Evolutionary conservation across 2,329 filamentous ascomycete genomes (phyloP), one percentile per base, ranked within the genome.

Genomic region (Pezicula neosporulosa): DNA sequence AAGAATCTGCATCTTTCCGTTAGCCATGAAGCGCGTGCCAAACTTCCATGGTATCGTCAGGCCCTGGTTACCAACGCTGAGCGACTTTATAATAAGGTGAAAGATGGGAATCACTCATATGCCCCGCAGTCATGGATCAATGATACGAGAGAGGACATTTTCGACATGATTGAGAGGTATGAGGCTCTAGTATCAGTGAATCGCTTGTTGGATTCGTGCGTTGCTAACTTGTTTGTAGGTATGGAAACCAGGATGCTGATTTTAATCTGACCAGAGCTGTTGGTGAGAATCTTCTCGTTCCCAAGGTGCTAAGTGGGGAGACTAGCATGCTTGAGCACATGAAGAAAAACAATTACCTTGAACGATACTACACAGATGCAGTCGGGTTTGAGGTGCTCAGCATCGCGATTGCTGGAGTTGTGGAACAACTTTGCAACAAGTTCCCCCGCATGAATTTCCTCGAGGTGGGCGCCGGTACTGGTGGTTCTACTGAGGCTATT

Each of bases 381-480:
- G 9, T 50, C 2, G 50, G 46, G 2, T 18, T 52, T 3, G 2
- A 13, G 9, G 7, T 43, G 13, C 33, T 6, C 15, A 4, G 13
- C 4, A 12, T 7, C 12, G 27, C 6, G 12, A 13, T 50, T 9
- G 18, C 30, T 6, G 3, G 19, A 10, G 44, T 37, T 7, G 39
- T 46, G 6, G 16, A 19, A n/a, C 54, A 56, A 39, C 36, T 63
- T 9, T 42, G 24, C 19, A 66, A 73, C 51, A 63, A 70, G 44
- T 66, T 65, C 18, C 67, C 70, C 0, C 52, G 50, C 2, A 58
- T 70, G 7, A 62, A 65, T 4, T 63, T 74, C 24, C 60, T 75
- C 1, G 72, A 75, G 47, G 60, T 71, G 15, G 73, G 73, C 19
- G 44, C 16, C 21, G 41, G 41, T 8, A 43, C 41, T 21, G 41